Conservation (phyloP, 371 early-diverging fungal genomes). For the Rhizoclosmatium hyalinum region DNA sequence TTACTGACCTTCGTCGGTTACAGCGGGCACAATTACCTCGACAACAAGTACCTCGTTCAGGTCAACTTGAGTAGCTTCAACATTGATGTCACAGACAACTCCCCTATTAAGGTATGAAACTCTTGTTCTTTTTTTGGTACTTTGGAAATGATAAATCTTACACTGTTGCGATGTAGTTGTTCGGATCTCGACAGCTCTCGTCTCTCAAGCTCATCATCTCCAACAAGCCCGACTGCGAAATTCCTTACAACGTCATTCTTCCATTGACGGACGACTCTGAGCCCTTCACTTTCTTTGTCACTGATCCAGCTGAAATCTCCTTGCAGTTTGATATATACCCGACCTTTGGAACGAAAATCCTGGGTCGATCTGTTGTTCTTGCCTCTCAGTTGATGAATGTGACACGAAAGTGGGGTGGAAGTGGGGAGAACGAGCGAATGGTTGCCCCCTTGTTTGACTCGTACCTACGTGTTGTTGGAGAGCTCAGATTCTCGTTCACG, state of each 20-base stretch:
- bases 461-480: conserved; percentile 88
- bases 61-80: conserved; percentile 61
- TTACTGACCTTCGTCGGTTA: neutral
- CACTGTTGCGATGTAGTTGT: conserved; percentile 28
- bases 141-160: neutral
- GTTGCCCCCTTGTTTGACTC: conserved; percentile 84
- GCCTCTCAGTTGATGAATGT: conserved; percentile 68
- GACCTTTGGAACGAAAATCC: conserved; percentile 90
- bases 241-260: conserved; percentile 89
- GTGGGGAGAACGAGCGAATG: conserved; percentile 55
- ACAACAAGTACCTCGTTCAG: conserved; percentile 82
- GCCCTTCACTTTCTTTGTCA: conserved; percentile 83
- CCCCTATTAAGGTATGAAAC: conserved; percentile 43
- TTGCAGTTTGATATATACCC: conserved; percentile 93
- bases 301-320: conserved; percentile 72
- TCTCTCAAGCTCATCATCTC: conserved; percentile 68
- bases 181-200: conserved; percentile 57
- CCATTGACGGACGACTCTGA: conserved; percentile 84
- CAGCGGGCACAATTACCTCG: conserved; percentile 90
- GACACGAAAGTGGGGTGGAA: conserved; percentile 40
- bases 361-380: conserved; percentile 87
- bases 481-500: conserved; percentile 80
- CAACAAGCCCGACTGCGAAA: conserved; percentile 83
- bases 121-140: neutral
- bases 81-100: conserved; percentile 17